These are phyloP conservation scores for Didymella exigua DNA, from an alignment of 2,329 filamentous ascomycete genomes.

Conservation along the genomic window DNA sequence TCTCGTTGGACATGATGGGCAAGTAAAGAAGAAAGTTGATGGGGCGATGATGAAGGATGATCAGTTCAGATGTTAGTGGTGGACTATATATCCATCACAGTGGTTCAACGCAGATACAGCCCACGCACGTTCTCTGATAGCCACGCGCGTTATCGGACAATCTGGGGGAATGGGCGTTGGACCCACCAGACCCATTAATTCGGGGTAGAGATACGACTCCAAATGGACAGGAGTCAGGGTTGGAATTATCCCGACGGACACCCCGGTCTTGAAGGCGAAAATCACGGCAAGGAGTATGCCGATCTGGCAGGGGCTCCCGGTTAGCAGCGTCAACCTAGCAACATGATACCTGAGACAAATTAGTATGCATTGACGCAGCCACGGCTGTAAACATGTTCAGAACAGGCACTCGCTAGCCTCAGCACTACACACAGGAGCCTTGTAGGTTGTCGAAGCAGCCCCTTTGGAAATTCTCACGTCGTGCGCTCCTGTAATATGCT, in stretches of 20 bases:
- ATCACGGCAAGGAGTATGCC: slow-evolving; percentile 4
- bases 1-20: slow-evolving; percentile 33
- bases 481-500: background rate
- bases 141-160: slow-evolving; percentile 22
- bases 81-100: slow-evolving; percentile 10
- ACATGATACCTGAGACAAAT: background rate
- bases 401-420: background rate
- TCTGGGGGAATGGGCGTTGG: slow-evolving; percentile 31
- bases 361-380: background rate
- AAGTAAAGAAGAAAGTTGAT: background rate
- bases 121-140: slow-evolving; percentile 21
- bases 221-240: slow-evolving; percentile 15
- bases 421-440: background rate
- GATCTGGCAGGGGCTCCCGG: slow-evolving; percentile 2
- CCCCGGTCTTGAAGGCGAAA: slow-evolving; percentile 1
- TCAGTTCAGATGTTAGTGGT: slow-evolving; percentile 1
- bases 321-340: background rate
- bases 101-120: slow-evolving; percentile 7
- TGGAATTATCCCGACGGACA: slow-evolving; percentile 7
- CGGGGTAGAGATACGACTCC: slow-evolving; percentile 30
- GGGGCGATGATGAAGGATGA: slow-evolving; percentile 1
- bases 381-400: background rate
- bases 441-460: background rate
- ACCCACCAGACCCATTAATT: slow-evolving; percentile 33
- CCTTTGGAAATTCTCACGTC: background rate